Base-by-base conservation (phyloP, 306 rosid genomes). In the Amphicarpaea edgeworthii region DNA sequence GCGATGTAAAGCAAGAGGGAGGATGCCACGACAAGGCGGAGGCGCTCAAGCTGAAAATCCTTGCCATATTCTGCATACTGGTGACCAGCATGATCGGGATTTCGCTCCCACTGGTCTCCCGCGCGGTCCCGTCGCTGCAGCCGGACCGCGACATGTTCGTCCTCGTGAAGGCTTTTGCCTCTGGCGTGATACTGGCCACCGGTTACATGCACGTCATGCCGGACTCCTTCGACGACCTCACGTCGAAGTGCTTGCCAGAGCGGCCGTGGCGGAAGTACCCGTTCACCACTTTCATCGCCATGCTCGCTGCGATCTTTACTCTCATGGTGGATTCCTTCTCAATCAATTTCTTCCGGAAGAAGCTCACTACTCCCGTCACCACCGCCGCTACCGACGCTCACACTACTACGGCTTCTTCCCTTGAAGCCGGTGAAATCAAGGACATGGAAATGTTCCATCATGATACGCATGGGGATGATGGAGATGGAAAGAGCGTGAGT, bases 131-230 rank as follows among this genome's bases (percentile, higher is more conserved):
- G 0, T 87, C 88, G 0, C 69, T 92, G 0, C 51, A 43, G 0
- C 97, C 92, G 0, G 90, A 84, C 41, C 47, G 78, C 5, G 47
- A 88, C 34, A 4, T 83, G 1, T 90, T 93, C 45, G 59, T 55
- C 1, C 0, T 90, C 4, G 83, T 90, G 0, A 93, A 90, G 37
- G 92, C 96, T 0, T 90, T 93, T 12, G 80, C 93, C 0, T 87
- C 93, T 0, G 90, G 92, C 0, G 97, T 93, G 30, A 93, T 93
- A 4, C 90, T 93, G 0, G 93, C 89, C 6, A 88, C 87, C 0
- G 96, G 96, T 1, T 92, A 84, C 84, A 87, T 88, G 96, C 97
- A 92, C 30, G 96, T 92, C 3, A 16, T 92, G 77, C 93, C 93
- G 0, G 92, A 92, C 42, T 85, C 96, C 0, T 88, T 84, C 1